Percentiles rank a stretch among this genome's conserved stretches.
phyloP scores from a whole-genome alignment of 1,139 yeast genomes.

The Pneumocystis carinii region DNA sequence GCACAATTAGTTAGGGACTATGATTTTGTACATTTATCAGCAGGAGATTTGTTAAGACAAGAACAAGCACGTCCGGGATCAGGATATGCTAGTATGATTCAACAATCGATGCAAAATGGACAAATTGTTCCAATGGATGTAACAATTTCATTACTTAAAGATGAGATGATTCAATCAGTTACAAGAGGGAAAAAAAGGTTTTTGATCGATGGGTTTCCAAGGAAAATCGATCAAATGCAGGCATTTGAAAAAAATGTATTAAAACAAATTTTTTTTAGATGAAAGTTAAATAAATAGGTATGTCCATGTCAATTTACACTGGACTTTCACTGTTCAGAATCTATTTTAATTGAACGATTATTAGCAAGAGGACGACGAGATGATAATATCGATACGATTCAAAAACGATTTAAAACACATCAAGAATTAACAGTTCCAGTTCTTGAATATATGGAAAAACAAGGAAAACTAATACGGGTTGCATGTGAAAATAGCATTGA shows the following conservation, averaged over 20 bases:
- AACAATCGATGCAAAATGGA: slow-evolving; percentile 72
- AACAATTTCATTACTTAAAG: slow-evolving; percentile 66
- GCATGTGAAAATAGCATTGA: slow-evolving; percentile 71
- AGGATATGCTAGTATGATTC: slow-evolving; percentile 71
- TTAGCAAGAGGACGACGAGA: slow-evolving; percentile 85
- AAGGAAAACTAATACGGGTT: slow-evolving; percentile 63
- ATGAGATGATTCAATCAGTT: slow-evolving; percentile 50
- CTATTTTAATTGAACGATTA: slow-evolving; percentile 69
- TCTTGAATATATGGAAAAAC: slow-evolving; percentile 63
- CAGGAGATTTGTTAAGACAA: slow-evolving; percentile 87
- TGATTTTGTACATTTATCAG: slow-evolving; percentile 76
- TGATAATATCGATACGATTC: slow-evolving; percentile 81
- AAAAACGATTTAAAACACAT: slow-evolving; percentile 74
- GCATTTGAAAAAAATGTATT: slow-evolving; percentile 77
- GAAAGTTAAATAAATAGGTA: slow-evolving; percentile 1
- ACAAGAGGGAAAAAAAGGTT: slow-evolving; percentile 46
- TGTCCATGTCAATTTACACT: slow-evolving; percentile 53
- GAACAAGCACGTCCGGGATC: slow-evolving; percentile 79
- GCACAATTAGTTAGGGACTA: slow-evolving; percentile 64
- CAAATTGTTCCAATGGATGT: slow-evolving; percentile 90
- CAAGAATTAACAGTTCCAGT: slow-evolving; percentile 91
- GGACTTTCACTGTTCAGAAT: slow-evolving; percentile 89
- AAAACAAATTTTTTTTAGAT: slow-evolving; percentile 15
- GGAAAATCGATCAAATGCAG: slow-evolving; percentile 94
- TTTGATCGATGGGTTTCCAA: slow-evolving; percentile 89